A percentile compares a stretch with the other conserved stretches of the same genome.
phyloP scores from a whole-genome alignment of 2,329 filamentous ascomycete genomes.

The Karstenula rhodostoma region DNA sequence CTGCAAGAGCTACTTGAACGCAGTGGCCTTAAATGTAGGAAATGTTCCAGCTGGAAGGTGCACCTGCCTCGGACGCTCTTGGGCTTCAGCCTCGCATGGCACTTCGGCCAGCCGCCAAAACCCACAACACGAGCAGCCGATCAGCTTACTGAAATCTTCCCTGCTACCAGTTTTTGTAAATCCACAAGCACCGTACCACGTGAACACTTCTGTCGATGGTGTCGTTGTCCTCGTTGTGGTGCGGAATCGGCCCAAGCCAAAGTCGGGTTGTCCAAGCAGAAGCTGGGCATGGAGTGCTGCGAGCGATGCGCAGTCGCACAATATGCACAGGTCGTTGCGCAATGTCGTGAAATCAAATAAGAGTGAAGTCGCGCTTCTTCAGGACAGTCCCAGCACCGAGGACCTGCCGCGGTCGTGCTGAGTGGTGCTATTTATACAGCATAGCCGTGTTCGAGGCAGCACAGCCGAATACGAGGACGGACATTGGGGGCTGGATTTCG shows the following conservation, averaged over 20 bases:
- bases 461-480: slow-evolving; percentile 19
- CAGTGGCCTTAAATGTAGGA: not conserved
- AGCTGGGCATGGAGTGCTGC: not conserved
- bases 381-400: not conserved
- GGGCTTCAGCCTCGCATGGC: slow-evolving; percentile 10
- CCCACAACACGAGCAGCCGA: not conserved
- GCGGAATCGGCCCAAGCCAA: not conserved
- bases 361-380: not conserved
- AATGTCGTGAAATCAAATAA: not conserved
- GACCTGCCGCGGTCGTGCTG: slow-evolving; percentile 1
- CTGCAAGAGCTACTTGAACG: not conserved
- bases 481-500: slow-evolving; percentile 16
- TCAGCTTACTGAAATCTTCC: not conserved
- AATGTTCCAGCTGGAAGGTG: not conserved
- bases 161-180: not conserved
- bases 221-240: not conserved
- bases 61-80: not conserved
- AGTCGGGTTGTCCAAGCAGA: not conserved
- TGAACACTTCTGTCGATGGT: not conserved
- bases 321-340: not conserved
- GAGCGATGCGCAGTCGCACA: not conserved
- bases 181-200: too few relatives aligned
- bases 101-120: slow-evolving; percentile 2
- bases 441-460: slow-evolving; percentile 21
- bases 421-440: slow-evolving; percentile 26